Conservation (phyloP, 2,329 filamentous ascomycete genomes). For the Ophiosphaerella narmari region DNA sequence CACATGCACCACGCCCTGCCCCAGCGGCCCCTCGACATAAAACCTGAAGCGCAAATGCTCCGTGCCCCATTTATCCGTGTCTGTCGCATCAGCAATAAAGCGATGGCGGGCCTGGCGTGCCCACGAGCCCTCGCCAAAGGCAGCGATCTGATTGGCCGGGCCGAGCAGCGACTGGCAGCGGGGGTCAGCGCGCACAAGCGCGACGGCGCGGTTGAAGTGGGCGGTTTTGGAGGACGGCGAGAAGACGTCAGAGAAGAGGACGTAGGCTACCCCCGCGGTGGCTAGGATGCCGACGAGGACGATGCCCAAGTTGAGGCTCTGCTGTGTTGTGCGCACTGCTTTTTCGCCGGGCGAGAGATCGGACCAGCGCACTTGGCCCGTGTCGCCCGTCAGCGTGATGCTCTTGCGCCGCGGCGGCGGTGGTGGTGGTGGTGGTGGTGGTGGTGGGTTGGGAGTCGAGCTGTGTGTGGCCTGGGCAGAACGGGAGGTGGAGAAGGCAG, state of each 20-base stretch:
- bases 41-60: constrained; percentile 87
- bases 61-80: constrained; percentile 73
- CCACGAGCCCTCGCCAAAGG: constrained; percentile 78
- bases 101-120: constrained; percentile 78
- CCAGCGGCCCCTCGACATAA: constrained; percentile 76
- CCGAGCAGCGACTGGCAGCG: constrained; percentile 76
- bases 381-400: constrained; percentile 85
- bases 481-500: constrained; percentile 32
- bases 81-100: constrained; percentile 64
- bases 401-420: constrained; percentile 63
- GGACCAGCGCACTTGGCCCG: constrained; percentile 79
- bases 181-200: constrained; percentile 73
- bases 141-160: constrained; percentile 72
- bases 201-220: constrained; percentile 85
- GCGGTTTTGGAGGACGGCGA: constrained; percentile 76
- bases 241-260: constrained; percentile 45
- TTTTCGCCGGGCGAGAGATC: constrained; percentile 79
- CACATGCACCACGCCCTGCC: constrained; percentile 73
- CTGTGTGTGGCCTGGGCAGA: constrained; percentile 35
- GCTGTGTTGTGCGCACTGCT: constrained; percentile 81
- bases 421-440: constrained; percentile 26
- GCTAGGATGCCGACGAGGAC: constrained; percentile 74
- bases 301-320: constrained; percentile 84
- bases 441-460: constrained; percentile 23
- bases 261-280: constrained; percentile 74